These are phyloP conservation scores for Alternaria novae-zelandiae DNA, from an alignment of 2,329 filamentous ascomycete species.

Conservation along the genomic window DNA sequence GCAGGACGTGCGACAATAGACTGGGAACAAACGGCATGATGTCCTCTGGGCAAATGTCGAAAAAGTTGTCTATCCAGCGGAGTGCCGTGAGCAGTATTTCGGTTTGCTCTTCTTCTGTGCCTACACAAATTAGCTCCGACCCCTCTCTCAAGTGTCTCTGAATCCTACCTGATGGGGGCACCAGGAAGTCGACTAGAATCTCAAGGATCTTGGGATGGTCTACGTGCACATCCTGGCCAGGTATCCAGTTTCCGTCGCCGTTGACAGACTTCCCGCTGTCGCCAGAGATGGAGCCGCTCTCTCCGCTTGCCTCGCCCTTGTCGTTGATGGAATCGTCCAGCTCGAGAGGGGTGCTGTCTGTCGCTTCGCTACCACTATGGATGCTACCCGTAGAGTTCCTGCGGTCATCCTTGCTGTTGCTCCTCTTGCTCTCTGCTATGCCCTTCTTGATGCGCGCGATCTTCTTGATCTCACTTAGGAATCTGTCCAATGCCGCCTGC, in stretches of 20 bases:
- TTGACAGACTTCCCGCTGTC: conserved; percentile 50
- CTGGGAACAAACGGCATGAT: conserved; percentile 94
- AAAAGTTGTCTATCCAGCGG: conserved; percentile 93
- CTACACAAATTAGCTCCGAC: conserved; percentile 25
- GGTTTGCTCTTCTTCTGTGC: conserved; percentile 68
- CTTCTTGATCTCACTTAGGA: conserved; percentile 90
- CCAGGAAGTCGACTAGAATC: conserved; percentile 87
- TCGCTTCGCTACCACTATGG: conserved; percentile 61
- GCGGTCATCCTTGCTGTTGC: conserved; percentile 68
- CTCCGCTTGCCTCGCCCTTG: conserved; percentile 53
- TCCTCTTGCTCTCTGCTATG: conserved; percentile 82
- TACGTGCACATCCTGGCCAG: conserved; percentile 94
- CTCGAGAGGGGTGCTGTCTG: conserved; percentile 56
- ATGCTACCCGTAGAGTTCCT: conserved; percentile 69
- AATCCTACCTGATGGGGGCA: conserved; percentile 66
- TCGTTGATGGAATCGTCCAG: conserved; percentile 57
- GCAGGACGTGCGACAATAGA: conserved; percentile 87
- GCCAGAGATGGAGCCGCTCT: conserved; percentile 40
- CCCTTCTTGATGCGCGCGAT: conserved; percentile 93
- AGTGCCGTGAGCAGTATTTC: conserved; percentile 90
- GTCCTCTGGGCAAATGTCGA: conserved; percentile 96
- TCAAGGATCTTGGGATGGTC: conserved; percentile 91
- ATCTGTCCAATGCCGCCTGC: conserved; percentile 85
- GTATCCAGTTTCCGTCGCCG: conserved; percentile 93
- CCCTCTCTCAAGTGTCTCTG: rapidly evolving